Evolutionary conservation across 352 stramenopile species (phyloP), one percentile per base, ranked within the genome.

Genomic region (Globisporangium paddicum): DNA sequence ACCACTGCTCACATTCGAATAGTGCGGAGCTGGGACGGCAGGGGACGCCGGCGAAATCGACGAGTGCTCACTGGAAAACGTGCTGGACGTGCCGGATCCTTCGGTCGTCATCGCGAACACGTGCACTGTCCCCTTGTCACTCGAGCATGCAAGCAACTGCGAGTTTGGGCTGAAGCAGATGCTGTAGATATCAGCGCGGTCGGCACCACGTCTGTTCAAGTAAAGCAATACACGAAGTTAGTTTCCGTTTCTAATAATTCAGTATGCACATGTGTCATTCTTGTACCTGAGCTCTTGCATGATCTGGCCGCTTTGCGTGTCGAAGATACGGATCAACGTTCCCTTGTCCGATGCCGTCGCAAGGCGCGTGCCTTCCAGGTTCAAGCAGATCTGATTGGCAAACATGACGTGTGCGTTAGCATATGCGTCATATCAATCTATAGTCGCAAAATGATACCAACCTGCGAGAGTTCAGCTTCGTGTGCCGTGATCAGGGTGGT

Each of bases 321-420:
- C 93, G 64, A 98, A 99, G 18, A 99, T 87, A 45, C 97, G 87
- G 62, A 99, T 97, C 5, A 99, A 77, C 11, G 97, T 99, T 32
- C 97, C 97, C 64, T 98, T 98, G 71, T 98, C 94, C 5, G 88
- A 98, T 5, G 96, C 94, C 6, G 97, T 99, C 5, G 96, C 97
- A 14, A 99, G 69, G 23, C 93, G 81, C 41, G 87, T 97, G 49
- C 97, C 97, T 68, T 98, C 95, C 34, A 91, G 73, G 64, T 97
- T 98, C 44, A 99, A 67, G 46, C 90, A 89, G 57, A 95, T 92
- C 85, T 94, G 59, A 2, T 2, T 11, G 14, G 34, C 42, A 50
- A 63, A 19, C 18, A 52, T 18, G 4, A 52, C 3, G 18, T 28
- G 45, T 51, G 21, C 32, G 38, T 35, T 5, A 55, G 16, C 19